Base-by-base conservation (phyloP, 768 basidiomycete genomes). In the Suillus alpinus region DNA sequence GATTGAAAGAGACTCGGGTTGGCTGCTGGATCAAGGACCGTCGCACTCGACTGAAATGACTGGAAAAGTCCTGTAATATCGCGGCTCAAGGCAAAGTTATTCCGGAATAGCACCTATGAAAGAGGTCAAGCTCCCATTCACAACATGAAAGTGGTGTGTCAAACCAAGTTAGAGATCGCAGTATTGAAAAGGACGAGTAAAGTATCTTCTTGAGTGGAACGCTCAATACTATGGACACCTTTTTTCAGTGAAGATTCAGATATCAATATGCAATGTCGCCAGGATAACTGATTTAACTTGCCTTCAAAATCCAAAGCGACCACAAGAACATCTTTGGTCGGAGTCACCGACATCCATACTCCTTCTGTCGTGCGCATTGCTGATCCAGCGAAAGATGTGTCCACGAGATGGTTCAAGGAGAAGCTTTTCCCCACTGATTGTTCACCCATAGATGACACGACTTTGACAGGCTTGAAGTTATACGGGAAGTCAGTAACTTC, bases 301-400 rank as follows among this genome's bases (percentile, higher is more conserved):
- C 86, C 86, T 78, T 87, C 86, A 49, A 87, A 87, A 62, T 87
- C 86, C 8, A 87, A 76, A 2, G 86, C 81, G 0, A 87, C 84
- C 10, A 87, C 73, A 12, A 87, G 65, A 0, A 69, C 69, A 29
- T 84, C 80, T 53, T 79, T 73, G 0, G 85, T 86, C 0, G 86
- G 86, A 1, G 86, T 85, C 9, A 85, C 83, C 0, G 85, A 86
- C 80, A 87, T 82, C 86, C 86, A 87, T 2, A 86, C 83, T 5
- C 86, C 85, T 71, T 86, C 83, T 66, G 83, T 87, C 9, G 85
- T 86, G 18, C 83, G 74, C 84, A 87, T 86, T 0, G 86, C 86
- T 8, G 80, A 83, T 1, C 86, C 86, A 18, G 84, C 84, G 63
- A 88, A 87, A 0, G 86, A 87, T 0, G 85, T 85, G 63, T 87